Conservation (phyloP, 495 filamentous ascomycete species). For the Xylaria flabelliformis region DNA sequence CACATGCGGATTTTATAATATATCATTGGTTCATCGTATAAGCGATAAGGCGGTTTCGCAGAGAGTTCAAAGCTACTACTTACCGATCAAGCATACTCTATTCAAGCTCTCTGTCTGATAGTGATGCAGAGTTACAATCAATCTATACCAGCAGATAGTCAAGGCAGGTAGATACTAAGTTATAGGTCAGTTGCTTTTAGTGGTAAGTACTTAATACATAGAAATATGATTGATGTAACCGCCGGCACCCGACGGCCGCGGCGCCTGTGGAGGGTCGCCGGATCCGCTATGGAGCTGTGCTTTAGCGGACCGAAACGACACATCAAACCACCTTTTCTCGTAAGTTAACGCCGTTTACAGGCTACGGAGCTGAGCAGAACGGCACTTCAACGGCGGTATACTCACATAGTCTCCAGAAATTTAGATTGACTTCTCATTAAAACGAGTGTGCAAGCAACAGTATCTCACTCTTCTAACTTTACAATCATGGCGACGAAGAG, state of each 20-base stretch:
- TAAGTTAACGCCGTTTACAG: not conserved
- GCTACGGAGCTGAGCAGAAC: not conserved
- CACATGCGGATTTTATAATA: slow-evolving; percentile 12
- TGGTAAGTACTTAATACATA: too few species aligned
- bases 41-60: not conserved
- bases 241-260: slow-evolving; percentile 17
- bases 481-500: slow-evolving; percentile 47
- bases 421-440: not conserved
- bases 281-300: slow-evolving; percentile 35
- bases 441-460: not conserved
- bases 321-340: slow-evolving; percentile 2
- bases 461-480: not conserved
- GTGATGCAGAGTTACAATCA: not conserved
- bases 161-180: not conserved
- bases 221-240: slow-evolving; percentile 5
- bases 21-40: slow-evolving; percentile 12
- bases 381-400: not conserved
- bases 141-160: not conserved
- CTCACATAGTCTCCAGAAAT: not conserved
- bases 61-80: not conserved
- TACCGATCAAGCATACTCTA: not conserved
- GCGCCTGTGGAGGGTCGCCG: slow-evolving; percentile 29
- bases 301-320: slow-evolving; percentile 27
- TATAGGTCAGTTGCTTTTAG: not conserved
- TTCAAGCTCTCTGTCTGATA: not conserved